Conservation (phyloP, 768 basidiomycete genomes). For the Chalciporus sphaerocephalus region DNA sequence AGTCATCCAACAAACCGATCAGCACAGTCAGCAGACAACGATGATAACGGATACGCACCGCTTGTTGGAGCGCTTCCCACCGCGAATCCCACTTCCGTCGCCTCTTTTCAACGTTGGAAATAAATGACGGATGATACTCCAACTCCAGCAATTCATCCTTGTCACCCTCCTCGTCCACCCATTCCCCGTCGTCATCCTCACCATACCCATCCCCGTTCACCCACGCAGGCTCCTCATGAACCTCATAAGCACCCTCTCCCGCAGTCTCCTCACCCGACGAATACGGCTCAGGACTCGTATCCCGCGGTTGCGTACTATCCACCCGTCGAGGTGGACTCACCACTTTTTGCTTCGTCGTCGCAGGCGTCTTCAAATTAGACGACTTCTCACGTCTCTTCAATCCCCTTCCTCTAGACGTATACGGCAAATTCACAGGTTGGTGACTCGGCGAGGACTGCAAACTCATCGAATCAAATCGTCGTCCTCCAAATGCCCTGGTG, state of each 20-base stretch:
- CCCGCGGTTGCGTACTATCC: slow-evolving; percentile 77
- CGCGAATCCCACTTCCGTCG: slow-evolving; percentile 68
- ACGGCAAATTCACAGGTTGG: slow-evolving; percentile 41
- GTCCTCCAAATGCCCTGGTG: slow-evolving; percentile 43
- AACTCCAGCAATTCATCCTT: slow-evolving; percentile 69
- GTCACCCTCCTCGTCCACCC: slow-evolving; percentile 71
- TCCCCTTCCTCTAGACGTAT: slow-evolving; percentile 42
- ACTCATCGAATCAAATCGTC: slow-evolving; percentile 50
- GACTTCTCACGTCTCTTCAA: slow-evolving; percentile 44
- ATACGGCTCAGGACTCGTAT: slow-evolving; percentile 74
- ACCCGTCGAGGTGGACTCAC: slow-evolving; percentile 72
- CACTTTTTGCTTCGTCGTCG: slow-evolving; percentile 21
- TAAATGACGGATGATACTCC: slow-evolving; percentile 70
- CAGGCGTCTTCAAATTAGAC: slow-evolving; percentile 30
- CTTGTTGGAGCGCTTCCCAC: slow-evolving; percentile 72
- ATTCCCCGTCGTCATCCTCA: slow-evolving; percentile 47
- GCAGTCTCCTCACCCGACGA: slow-evolving; percentile 78
- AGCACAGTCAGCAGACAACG: slow-evolving; percentile 5
- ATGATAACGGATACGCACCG: slow-evolving; percentile 40
- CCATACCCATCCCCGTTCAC: slow-evolving; percentile 22
- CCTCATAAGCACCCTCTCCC: slow-evolving; percentile 50
- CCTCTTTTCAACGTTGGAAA: slow-evolving; percentile 63
- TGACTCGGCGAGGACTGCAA: slow-evolving; percentile 43
- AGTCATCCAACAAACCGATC: not conserved
- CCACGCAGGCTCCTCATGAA: slow-evolving; percentile 38